Conservation (phyloP, 768 basidiomycete species). For the Phaeotremella skinneri region DNA sequence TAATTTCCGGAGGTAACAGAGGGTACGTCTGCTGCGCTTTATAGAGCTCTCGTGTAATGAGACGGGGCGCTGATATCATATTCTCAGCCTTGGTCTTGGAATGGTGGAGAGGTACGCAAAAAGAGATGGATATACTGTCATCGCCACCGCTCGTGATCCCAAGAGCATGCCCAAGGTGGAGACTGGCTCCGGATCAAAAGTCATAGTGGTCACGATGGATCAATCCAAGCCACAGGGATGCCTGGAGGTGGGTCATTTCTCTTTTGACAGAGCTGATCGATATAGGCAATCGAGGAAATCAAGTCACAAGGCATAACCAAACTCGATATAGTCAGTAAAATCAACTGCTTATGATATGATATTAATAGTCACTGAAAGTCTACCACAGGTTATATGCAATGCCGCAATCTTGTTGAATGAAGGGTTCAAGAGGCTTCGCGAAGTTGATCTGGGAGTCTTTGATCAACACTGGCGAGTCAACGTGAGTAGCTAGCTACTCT, state of each 20-base stretch:
- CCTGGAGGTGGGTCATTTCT: not conserved
- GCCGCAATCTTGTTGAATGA: slow-evolving; percentile 22
- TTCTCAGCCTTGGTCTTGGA: slow-evolving; percentile 26
- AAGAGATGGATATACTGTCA: slow-evolving; percentile 25
- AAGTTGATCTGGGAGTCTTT: slow-evolving; percentile 24
- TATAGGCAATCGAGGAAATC: slow-evolving; percentile 19
- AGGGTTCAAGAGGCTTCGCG: slow-evolving; percentile 12
- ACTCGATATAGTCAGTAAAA: slow-evolving; percentile 30
- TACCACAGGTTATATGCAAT: slow-evolving; percentile 25
- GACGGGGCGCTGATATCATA: not conserved
- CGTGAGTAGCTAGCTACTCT: slow-evolving; percentile 25
- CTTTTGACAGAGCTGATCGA: slow-evolving; percentile 2
- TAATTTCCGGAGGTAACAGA: slow-evolving; percentile 32
- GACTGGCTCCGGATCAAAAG: slow-evolving; percentile 19
- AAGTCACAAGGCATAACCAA: slow-evolving; percentile 21
- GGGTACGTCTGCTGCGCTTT: no score
- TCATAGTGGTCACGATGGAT: slow-evolving; percentile 26
- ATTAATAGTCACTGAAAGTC: not conserved
- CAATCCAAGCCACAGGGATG: slow-evolving; percentile 12
- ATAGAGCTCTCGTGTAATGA: not conserved
- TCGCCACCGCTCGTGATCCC: slow-evolving; percentile 28
- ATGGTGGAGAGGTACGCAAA: slow-evolving; percentile 25
- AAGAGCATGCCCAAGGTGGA: slow-evolving; percentile 21
- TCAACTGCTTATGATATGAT: not conserved
- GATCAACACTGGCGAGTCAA: slow-evolving; percentile 37